Percentiles rank a stretch among this genome's conserved stretches.
phyloP scores from a whole-genome alignment of 176 grass and related monocot species.

The Ananas comosus region DNA sequence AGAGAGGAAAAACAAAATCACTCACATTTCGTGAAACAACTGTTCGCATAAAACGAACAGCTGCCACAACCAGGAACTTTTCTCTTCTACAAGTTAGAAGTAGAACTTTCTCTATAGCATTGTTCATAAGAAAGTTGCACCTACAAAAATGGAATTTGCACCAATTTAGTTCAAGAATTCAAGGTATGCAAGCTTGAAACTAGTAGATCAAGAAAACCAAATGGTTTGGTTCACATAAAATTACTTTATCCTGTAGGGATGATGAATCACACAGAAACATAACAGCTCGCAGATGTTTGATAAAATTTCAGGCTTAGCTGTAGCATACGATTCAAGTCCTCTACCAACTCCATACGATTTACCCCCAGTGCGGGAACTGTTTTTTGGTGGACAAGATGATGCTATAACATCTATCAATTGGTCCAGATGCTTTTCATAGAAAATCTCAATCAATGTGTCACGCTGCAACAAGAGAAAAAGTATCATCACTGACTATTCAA shows the following conservation, averaged over 20 bases:
- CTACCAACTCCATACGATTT: constrained; percentile 23
- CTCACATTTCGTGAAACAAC: constrained; percentile 68
- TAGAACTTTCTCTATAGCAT: constrained; percentile 77
- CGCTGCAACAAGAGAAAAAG: constrained; percentile 39
- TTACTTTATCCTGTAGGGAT: constrained; percentile 71
- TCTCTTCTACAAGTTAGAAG: constrained; percentile 62
- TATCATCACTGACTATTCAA: constrained; percentile 16
- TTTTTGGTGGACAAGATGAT: constrained; percentile 40
- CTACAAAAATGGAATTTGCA: constrained; percentile 31
- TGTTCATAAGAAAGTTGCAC: constrained; percentile 43
- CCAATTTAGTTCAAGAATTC: constrained; percentile 7
- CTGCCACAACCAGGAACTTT: constrained; percentile 59
- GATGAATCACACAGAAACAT: constrained; percentile 64
- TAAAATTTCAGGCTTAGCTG: constrained; percentile 54
- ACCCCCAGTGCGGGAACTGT: constrained; percentile 13
- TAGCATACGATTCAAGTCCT: constrained; percentile 28
- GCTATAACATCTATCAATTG: constrained; percentile 65
- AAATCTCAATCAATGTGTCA: constrained; percentile 46
- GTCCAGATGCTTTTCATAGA: constrained; percentile 62
- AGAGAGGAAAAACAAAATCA: constrained; percentile 8
- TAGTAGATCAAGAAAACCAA: constrained; percentile 13
- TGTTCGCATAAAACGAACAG: constrained; percentile 65
- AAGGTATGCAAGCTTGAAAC: background rate
- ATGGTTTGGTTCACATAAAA: constrained; percentile 15
- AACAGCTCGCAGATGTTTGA: constrained; percentile 74